Base-by-base conservation (phyloP, 176 grass and related monocot species). In the Carex kokanica region DNA sequence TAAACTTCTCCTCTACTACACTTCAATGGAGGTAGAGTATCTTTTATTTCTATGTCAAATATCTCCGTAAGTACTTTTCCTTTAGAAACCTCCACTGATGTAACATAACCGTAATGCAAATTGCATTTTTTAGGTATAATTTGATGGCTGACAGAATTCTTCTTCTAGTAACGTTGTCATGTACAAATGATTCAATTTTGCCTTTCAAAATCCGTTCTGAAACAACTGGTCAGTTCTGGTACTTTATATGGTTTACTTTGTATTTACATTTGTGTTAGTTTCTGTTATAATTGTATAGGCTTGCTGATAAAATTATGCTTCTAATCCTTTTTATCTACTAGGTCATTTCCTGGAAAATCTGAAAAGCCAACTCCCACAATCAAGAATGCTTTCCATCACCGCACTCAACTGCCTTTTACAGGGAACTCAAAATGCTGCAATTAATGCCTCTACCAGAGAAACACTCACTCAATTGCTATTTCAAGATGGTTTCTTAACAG, bases 121-220 rank as follows among this genome's bases (percentile, higher is more conserved):
- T 40, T 60, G 8, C 5, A 14, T 23, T 81, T 81, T 64, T 41
- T 81, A 81, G 79, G 79, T 81, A 81, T 81, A 81, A 38, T 81
- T 64, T 81, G 60, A 81, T 81, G 79, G 79, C 59, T 81, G 79
- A 81, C 60, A 81, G 59, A 64, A 81, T 81, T 81, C n/a, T 63
- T 64, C 79, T 81, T 64, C 59, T 81, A 64, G 36, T 81, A 81
- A 81, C 18, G 64, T 81, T 81, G 60, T 81, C 79, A 24, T 81
- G 59, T 62, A 63, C 34, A 81, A 81, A 62, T 45, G 40, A 51
- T 45, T 64, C 79, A 45, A 81, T 81, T 47, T 62, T 81, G 32
- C 79, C 79, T 81, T 81, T 23, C 57, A 60, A 81, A 61, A 60
- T 81, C 79, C 79, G 18, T 21, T 59, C 36, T 14, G 79, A 81